Evolutionary conservation across 2,329 filamentous ascomycete genomes (phyloP).

Genomic region (Colletotrichum sp.): DNA sequence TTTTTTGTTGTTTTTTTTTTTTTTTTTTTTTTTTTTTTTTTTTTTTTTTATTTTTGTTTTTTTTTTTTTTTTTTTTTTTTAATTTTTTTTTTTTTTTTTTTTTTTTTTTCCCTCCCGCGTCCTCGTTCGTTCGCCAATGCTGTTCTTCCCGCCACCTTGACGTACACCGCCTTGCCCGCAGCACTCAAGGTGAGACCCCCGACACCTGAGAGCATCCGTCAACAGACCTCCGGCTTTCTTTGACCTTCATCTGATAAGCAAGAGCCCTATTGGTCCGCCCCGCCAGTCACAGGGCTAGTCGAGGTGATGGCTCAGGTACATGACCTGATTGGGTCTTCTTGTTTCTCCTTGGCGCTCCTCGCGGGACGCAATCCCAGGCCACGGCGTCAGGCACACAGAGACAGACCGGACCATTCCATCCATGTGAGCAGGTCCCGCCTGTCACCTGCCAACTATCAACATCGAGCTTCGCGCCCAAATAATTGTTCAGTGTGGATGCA

Average conservation of each 20-base stretch:
- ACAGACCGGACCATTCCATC: background rate
- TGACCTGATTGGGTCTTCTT: background rate
- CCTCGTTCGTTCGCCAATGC: background rate
- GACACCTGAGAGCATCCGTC: background rate
- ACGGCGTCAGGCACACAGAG: background rate
- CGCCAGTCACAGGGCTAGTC: background rate
- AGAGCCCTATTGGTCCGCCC: background rate
- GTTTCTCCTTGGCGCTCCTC: background rate
- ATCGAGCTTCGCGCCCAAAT: background rate
- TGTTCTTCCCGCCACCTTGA: background rate
- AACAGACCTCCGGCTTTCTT: background rate
- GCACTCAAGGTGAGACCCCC: background rate
- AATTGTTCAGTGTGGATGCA: background rate
- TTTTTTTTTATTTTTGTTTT: too few relatives aligned
- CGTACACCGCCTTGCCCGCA: background rate
- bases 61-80: too few relatives aligned
- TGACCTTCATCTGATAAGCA: background rate
- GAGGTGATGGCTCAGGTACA: background rate
- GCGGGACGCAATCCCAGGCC: background rate
- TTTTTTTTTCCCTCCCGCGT: background rate
- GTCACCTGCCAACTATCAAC: background rate
- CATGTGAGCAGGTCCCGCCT: conserved; percentile 4
- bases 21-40: too few relatives aligned
- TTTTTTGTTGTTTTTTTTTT: too few relatives aligned
- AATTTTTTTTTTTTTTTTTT: background rate